These are phyloP conservation scores for Tricholoma saponaceum DNA, from an alignment of 768 basidiomycete genomes.

Conservation along the genomic window DNA sequence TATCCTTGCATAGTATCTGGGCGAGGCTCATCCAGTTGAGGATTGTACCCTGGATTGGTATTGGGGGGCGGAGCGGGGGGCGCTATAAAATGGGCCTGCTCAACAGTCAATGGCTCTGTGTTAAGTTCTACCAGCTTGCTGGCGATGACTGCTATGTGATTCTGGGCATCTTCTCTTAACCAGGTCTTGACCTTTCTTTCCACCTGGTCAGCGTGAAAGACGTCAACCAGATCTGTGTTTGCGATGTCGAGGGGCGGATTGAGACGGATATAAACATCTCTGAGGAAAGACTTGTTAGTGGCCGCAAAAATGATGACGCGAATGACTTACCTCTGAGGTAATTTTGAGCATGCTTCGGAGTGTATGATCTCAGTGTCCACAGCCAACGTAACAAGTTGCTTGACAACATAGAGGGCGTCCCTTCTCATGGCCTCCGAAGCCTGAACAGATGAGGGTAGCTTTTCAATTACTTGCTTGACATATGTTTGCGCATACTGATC, in stretches of 20 bases:
- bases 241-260: constrained; percentile 15
- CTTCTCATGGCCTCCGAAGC: not conserved
- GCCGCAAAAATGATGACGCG: not conserved
- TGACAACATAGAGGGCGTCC: constrained; percentile 11
- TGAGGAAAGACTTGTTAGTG: not conserved
- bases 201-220: constrained; percentile 11
- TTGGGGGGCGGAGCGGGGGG: constrained; percentile 17
- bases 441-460: not conserved
- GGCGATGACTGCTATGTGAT: not conserved
- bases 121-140: constrained; percentile 9
- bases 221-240: constrained; percentile 14
- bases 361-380: constrained; percentile 15
- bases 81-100: constrained; percentile 8
- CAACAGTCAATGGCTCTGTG: constrained; percentile 4
- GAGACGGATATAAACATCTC: constrained; percentile 9
- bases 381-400: constrained; percentile 12
- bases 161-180: constrained; percentile 9
- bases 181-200: constrained; percentile 9
- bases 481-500: constrained; percentile 9
- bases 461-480: constrained; percentile 9
- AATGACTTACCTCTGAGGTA: constrained; percentile 5
- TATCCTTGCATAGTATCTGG: constrained; percentile 13
- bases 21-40: constrained; percentile 21
- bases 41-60: constrained; percentile 21
- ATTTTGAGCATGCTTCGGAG: not conserved